Conservation (phyloP, 345 rosid species). For the Cochlearia excelsa region DNA sequence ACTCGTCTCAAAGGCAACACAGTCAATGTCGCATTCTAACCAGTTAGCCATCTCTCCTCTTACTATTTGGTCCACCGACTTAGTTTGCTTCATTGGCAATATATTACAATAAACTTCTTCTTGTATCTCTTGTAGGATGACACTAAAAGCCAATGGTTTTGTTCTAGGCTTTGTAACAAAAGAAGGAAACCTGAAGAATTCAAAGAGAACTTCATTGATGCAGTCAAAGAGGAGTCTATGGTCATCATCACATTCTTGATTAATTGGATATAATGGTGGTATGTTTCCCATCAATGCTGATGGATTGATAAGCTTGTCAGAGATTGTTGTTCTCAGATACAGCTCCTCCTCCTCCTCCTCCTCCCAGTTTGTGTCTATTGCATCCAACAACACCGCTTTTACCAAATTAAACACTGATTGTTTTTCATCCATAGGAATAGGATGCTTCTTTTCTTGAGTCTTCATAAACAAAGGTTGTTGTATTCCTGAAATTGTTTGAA, state of each 20-base stretch:
- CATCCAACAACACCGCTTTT: conserved; percentile 55
- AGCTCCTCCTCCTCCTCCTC: conserved; percentile 42
- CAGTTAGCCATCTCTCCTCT: conserved; percentile 72
- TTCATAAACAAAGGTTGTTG: too few relatives aligned
- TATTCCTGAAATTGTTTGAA: conserved; percentile 38
- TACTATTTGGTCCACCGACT: conserved; percentile 56
- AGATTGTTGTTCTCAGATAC: conserved; percentile 52
- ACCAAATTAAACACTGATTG: conserved; percentile 49
- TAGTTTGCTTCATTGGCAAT: conserved; percentile 47
- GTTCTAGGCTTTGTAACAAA: conserved; percentile 41
- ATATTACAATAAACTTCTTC: conserved; percentile 60
- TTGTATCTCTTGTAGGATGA: conserved; percentile 49
- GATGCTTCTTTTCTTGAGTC: conserved; percentile 40
- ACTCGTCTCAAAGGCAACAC: conserved; percentile 47
- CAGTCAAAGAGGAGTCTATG: conserved; percentile 69
- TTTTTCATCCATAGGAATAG: conserved; percentile 35
- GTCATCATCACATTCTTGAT: conserved; percentile 40
- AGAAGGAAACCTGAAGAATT: conserved; percentile 56
- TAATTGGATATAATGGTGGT: conserved; percentile 53
- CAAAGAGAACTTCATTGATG: conserved; percentile 69
- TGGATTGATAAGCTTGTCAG: conserved; percentile 62
- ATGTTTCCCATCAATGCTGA: conserved; percentile 44
- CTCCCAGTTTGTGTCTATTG: conserved; percentile 60
- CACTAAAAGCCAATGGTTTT: conserved; percentile 42
- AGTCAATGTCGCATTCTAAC: conserved; percentile 54